Conservation (phyloP, 2,329 filamentous ascomycete species). For the Nemania sp. region DNA sequence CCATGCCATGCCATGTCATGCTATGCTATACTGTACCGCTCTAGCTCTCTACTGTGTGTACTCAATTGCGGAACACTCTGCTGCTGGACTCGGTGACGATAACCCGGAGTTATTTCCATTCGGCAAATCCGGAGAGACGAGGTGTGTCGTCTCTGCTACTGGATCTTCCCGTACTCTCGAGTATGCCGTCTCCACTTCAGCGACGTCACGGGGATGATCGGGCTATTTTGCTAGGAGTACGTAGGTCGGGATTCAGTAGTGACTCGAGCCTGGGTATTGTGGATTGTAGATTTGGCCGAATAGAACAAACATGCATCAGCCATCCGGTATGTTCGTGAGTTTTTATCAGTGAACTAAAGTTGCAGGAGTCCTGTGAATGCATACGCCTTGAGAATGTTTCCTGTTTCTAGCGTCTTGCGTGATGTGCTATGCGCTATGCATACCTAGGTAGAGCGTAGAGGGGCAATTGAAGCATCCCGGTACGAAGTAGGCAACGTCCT, state of each 20-base stretch:
- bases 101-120: neutral
- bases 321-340: neutral
- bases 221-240: neutral
- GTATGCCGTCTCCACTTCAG: neutral
- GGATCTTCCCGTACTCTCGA: neutral
- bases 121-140: neutral
- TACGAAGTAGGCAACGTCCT: no score
- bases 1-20: constrained; percentile 12
- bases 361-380: neutral
- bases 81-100: neutral
- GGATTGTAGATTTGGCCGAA: neutral
- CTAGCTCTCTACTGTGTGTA: neutral
- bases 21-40: constrained; percentile 2
- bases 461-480: no score
- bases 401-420: no score
- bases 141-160: neutral
- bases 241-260: neutral
- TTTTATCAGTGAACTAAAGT: neutral
- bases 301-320: constrained; percentile 14
- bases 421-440: no score
- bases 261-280: neutral
- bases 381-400: neutral
- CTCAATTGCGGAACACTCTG: neutral
- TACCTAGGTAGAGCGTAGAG: no score
- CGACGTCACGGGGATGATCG: neutral